Percentiles rank a stretch among this genome's conserved stretches.
These are phyloP conservation scores for Afroboletus lepidellus DNA, from an alignment of 1,284 basidiomycete genomes.

Conservation along the genomic window DNA sequence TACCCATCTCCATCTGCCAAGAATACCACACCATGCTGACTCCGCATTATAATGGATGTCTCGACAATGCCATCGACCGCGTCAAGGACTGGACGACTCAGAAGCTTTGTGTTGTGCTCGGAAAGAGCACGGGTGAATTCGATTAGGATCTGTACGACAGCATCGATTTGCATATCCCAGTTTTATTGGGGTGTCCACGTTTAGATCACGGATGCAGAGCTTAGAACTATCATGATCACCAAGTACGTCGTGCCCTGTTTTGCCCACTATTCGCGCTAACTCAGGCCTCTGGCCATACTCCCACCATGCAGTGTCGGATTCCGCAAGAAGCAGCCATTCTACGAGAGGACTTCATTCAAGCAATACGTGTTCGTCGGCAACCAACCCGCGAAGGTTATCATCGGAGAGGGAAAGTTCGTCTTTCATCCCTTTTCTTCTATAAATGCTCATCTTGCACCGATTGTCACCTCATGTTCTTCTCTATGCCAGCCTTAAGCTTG, in stretches of 20 bases:
- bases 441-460: conserved; percentile 28
- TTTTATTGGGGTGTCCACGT: conserved; percentile 66
- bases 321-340: conserved; percentile 78
- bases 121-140: conserved; percentile 64
- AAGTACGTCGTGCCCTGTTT: conserved; percentile 39
- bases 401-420: conserved; percentile 58
- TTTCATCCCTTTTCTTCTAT: not conserved
- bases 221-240: conserved; percentile 82
- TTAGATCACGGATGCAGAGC: conserved; percentile 79
- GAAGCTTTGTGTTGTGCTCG: conserved; percentile 76
- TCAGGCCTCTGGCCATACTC: conserved; percentile 82
- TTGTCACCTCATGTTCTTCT: conserved; percentile 87
- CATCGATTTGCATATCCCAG: conserved; percentile 60
- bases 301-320: conserved; percentile 85
- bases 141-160: conserved; percentile 52
- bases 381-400: conserved; percentile 79
- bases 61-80: conserved; percentile 76
- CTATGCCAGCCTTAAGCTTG: conserved; percentile 49
- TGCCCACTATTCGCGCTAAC: not conserved
- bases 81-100: conserved; percentile 50
- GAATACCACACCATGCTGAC: conserved; percentile 65
- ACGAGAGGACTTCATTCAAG: conserved; percentile 73
- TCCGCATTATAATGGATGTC: conserved; percentile 73
- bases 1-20: conserved; percentile 19
- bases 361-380: conserved; percentile 84